These are phyloP conservation scores for Salix suchowensis DNA, from an alignment of 345 rosid species.

Conservation along the genomic window DNA sequence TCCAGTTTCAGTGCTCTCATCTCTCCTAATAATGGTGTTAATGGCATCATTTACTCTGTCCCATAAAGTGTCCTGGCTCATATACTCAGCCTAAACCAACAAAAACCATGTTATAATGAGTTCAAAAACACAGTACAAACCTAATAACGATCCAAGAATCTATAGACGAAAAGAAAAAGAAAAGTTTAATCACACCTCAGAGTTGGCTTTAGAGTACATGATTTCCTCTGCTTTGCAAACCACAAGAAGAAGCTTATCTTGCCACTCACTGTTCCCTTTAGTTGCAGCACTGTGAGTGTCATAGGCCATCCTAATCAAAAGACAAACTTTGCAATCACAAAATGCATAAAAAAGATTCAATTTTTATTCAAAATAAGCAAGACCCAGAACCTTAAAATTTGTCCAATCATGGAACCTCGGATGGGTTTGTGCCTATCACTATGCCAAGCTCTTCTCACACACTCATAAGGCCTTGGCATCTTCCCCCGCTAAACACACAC, in stretches of 20 bases:
- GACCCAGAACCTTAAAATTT: slow-evolving; percentile 81
- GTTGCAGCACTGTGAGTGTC: slow-evolving; percentile 60
- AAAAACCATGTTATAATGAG: slow-evolving; percentile 1
- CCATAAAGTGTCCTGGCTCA: slow-evolving; percentile 70
- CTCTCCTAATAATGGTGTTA: slow-evolving; percentile 84
- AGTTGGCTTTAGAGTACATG: slow-evolving; percentile 94
- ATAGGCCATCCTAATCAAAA: slow-evolving; percentile 58
- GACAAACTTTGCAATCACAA: slow-evolving; percentile 16
- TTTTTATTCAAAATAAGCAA: background rate
- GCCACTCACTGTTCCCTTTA: slow-evolving; percentile 89
- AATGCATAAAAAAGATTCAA: slow-evolving; percentile 11
- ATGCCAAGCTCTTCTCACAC: slow-evolving; percentile 95
- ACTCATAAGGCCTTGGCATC: slow-evolving; percentile 97
- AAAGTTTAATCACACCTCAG: slow-evolving; percentile 53
- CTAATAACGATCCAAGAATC: slow-evolving; percentile 17
- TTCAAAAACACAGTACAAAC: background rate
- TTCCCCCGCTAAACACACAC: slow-evolving; percentile 9
- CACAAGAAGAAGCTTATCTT: slow-evolving; percentile 76
- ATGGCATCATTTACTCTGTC: slow-evolving; percentile 90
- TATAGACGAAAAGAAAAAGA: slow-evolving; percentile 5
- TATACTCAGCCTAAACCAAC: slow-evolving; percentile 65
- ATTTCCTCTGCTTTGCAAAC: slow-evolving; percentile 88
- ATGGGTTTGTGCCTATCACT: slow-evolving; percentile 89
- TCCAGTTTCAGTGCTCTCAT: slow-evolving; percentile 75
- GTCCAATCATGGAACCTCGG: slow-evolving; percentile 79